phyloP scores from a whole-genome alignment of 2,329 filamentous ascomycete genomes.

The Trichoderma koningii region DNA sequence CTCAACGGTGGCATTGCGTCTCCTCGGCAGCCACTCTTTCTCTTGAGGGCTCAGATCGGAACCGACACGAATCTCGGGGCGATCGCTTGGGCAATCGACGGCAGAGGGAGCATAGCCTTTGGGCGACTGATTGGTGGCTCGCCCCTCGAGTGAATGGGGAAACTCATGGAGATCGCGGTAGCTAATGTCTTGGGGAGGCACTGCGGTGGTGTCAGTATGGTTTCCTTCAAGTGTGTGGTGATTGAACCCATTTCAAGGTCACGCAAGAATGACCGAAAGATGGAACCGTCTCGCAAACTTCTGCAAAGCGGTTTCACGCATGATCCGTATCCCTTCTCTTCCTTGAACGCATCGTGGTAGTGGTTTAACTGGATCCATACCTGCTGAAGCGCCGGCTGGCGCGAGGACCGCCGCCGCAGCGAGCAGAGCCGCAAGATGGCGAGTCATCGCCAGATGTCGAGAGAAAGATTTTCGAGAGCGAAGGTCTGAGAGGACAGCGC shows the following conservation, averaged over 20 bases:
- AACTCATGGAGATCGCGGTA: conserved; percentile 27
- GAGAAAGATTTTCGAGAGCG: not conserved
- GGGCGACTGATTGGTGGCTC: conserved; percentile 41
- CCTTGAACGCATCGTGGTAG: not conserved
- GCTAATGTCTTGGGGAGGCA: conserved; percentile 19
- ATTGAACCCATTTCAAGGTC: not conserved
- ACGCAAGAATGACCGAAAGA: not conserved
- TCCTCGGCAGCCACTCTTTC: conserved; percentile 68
- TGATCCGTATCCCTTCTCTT: too few species aligned
- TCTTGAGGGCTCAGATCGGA: conserved; percentile 66
- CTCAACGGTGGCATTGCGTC: conserved; percentile 71
- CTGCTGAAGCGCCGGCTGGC: conserved; percentile 27
- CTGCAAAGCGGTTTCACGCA: too few species aligned
- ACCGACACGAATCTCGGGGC: conserved; percentile 69
- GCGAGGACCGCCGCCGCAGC: conserved; percentile 26
- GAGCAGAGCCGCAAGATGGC: conserved; percentile 29
- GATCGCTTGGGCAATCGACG: conserved; percentile 68
- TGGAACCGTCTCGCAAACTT: too few species aligned
- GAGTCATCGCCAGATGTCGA: conserved; percentile 16
- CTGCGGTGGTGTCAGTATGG: conserved; percentile 7
- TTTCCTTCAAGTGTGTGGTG: not conserved
- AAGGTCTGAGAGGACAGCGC: not conserved
- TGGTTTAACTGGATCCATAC: conserved; percentile 21
- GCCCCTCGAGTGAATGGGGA: conserved; percentile 29
- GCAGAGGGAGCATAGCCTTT: conserved; percentile 68